Percentiles rank a stretch among this genome's conserved stretches.
phyloP scores from a whole-genome alignment of 176 grass and related monocot genomes.

The Musa acuminata region DNA sequence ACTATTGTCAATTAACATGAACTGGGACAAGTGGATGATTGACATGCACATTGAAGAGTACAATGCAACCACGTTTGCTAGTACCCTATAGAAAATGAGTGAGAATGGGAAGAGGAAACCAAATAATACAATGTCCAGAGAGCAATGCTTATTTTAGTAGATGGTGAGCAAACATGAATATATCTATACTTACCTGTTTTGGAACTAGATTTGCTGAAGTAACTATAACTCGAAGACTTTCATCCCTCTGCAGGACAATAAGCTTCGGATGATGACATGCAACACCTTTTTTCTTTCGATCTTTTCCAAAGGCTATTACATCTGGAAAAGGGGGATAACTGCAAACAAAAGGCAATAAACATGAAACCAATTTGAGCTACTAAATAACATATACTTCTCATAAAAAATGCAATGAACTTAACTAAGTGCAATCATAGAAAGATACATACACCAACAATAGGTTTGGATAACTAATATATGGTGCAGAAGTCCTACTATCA shows the following conservation, averaged over 20 bases:
- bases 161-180: neutral
- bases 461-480: slow-evolving; percentile 54
- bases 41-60: neutral
- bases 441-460: slow-evolving; percentile 60
- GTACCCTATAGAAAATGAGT: neutral
- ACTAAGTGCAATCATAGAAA: neutral
- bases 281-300: slow-evolving; percentile 74
- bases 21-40: neutral
- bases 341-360: slow-evolving; percentile 17
- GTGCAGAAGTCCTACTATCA: slow-evolving; percentile 41
- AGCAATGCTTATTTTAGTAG: neutral
- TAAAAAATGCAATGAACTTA: neutral
- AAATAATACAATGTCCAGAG: neutral
- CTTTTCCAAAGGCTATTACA: slow-evolving; percentile 84
- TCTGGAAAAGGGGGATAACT: slow-evolving; percentile 76
- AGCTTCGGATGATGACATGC: slow-evolving; percentile 92
- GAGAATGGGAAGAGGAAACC: neutral
- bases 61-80: neutral
- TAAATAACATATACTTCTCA: neutral
- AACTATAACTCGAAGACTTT: slow-evolving; percentile 12
- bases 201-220: too few relatives aligned
- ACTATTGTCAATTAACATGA: neutral
- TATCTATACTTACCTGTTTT: neutral
- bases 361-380: neutral
- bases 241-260: slow-evolving; percentile 62